phyloP scores from a whole-genome alignment of 2,329 filamentous ascomycete genomes.

The Mollisiaceae sp. region DNA sequence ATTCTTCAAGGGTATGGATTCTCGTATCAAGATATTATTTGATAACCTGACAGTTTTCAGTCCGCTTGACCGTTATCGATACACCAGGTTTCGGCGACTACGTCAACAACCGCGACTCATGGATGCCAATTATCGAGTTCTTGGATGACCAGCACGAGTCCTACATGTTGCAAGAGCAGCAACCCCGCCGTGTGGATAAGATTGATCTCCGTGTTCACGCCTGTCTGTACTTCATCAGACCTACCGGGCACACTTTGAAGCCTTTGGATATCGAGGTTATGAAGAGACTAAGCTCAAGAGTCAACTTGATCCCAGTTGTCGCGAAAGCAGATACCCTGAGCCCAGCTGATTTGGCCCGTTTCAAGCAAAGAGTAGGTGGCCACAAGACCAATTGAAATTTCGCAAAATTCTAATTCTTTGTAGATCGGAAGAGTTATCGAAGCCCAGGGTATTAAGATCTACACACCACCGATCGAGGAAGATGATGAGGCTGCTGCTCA shows the following conservation, averaged over 20 bases:
- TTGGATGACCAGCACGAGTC: conserved; percentile 99
- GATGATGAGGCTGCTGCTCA: conserved; percentile 95
- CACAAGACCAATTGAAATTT: conserved; percentile 4
- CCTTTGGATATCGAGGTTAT: conserved; percentile 99
- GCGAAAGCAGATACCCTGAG: conserved; percentile 98
- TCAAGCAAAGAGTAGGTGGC: conserved; percentile 86
- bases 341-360: conserved; percentile 86
- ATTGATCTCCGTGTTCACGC: conserved; percentile 98
- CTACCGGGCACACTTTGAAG: conserved; percentile 97
- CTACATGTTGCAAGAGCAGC: conserved; percentile 99
- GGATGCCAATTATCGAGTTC: conserved; percentile 99
- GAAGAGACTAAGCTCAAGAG: conserved; percentile 97
- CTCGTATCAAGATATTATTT: conserved; percentile 6
- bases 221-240: conserved; percentile 98
- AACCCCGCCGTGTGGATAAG: conserved; percentile 96
- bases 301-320: conserved; percentile 97
- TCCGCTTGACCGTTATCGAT: conserved; percentile 97
- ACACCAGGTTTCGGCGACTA: conserved; percentile 99
- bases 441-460: conserved; percentile 99
- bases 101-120: conserved; percentile 99
- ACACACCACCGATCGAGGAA: conserved; percentile 96
- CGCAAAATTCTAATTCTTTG: conserved; percentile 33
- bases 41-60: conserved; percentile 53
- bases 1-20: conserved; percentile 92
- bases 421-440: conserved; percentile 95